Conservation (phyloP, 805 yeast genomes). For the Kodamaea jinghongensis region DNA sequence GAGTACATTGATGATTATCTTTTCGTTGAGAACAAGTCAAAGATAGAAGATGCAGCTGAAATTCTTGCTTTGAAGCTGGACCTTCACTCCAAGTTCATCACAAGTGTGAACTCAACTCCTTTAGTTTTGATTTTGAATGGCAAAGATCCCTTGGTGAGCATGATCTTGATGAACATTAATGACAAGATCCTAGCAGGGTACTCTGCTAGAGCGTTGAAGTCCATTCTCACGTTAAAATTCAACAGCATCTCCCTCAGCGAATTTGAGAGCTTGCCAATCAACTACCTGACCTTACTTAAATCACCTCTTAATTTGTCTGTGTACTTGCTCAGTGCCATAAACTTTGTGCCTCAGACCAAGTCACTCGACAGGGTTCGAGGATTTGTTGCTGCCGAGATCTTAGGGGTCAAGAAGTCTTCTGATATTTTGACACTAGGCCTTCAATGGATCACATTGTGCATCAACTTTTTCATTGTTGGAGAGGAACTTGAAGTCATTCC, state of each 20-base stretch:
- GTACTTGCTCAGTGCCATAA: conserved; percentile 30
- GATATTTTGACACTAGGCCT: conserved; percentile 46
- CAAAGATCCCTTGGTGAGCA: not conserved
- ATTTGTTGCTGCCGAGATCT: conserved; percentile 59
- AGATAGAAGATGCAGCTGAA: not conserved
- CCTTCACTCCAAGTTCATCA: conserved; percentile 2
- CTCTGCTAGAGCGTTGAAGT: conserved; percentile 12
- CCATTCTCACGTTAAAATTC: conserved; percentile 8
- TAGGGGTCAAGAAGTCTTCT: conserved; percentile 46
- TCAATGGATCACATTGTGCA: conserved; percentile 46
- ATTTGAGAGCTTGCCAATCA: conserved; percentile 22
- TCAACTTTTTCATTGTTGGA: conserved; percentile 33
- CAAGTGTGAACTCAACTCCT: conserved; percentile 1
- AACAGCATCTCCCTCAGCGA: conserved; percentile 14
- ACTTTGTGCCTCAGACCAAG: conserved; percentile 32
- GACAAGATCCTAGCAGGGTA: conserved; percentile 4
- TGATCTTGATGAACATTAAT: not conserved
- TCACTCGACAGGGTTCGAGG: conserved; percentile 55
- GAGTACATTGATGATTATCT: conserved; percentile 24
- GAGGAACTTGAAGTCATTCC: conserved; percentile 51
- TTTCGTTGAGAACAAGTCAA: conserved; percentile 10
- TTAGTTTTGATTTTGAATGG: conserved; percentile 2
- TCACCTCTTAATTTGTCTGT: conserved; percentile 31
- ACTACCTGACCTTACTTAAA: conserved; percentile 29
- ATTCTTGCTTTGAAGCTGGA: conserved; percentile 2